These are phyloP conservation scores for Luvunga scandens DNA, from an alignment of 345 rosid species.

Conservation along the genomic window DNA sequence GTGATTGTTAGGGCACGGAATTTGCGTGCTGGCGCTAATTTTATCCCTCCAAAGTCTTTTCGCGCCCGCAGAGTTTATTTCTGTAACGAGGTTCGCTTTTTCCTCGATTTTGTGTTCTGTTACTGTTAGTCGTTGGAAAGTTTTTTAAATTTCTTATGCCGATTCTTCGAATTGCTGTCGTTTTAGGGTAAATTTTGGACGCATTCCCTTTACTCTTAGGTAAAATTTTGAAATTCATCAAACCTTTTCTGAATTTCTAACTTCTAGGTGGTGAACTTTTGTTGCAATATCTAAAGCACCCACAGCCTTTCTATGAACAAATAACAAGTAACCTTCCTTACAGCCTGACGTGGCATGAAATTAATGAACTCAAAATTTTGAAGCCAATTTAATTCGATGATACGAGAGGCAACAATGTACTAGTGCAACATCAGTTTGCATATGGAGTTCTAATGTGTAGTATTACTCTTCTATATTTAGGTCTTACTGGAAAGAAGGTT, in stretches of 20 bases:
- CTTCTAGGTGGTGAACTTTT: not conserved
- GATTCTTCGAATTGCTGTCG: not conserved
- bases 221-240: not conserved
- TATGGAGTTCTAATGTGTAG: not conserved
- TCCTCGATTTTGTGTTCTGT: not conserved
- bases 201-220: too few species aligned
- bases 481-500: not conserved
- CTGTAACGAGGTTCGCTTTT: slow-evolving; percentile 69
- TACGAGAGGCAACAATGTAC: not conserved
- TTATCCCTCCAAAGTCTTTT: slow-evolving; percentile 78
- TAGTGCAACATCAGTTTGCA: not conserved
- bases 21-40: slow-evolving; percentile 84
- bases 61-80: slow-evolving; percentile 79
- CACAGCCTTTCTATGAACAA: not conserved
- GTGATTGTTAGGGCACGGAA: slow-evolving; percentile 83
- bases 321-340: not conserved
- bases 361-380: not conserved
- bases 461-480: not conserved
- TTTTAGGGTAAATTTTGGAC: not conserved
- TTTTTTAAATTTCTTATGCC: not conserved
- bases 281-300: not conserved
- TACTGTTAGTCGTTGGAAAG: not conserved
- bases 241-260: not conserved
- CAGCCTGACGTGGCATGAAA: not conserved
- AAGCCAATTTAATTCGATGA: not conserved